Conservation (phyloP, 768 basidiomycete genomes). For the Suillus spraguei region DNA sequence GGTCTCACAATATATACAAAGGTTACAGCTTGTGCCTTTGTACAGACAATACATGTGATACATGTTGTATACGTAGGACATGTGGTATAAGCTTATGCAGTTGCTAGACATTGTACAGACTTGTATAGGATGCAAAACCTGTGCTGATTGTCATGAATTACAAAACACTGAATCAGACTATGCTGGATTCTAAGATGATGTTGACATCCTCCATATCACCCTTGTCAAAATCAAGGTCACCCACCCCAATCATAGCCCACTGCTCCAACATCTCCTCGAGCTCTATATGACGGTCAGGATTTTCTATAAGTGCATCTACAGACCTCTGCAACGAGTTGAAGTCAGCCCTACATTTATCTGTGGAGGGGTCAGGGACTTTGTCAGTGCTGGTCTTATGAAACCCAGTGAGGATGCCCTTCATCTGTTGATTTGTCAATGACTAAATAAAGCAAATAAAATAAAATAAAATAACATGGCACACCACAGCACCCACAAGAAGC, state of each 20-base stretch:
- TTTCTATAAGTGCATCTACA: neutral
- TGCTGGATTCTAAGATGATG: neutral
- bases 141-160: neutral
- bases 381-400: neutral
- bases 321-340: neutral
- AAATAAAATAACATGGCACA: no score
- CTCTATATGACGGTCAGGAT: neutral
- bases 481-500: no score
- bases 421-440: no score
- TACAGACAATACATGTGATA: no score
- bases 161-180: neutral
- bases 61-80: no score
- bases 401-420: no score
- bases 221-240: neutral
- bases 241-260: neutral
- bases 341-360: neutral
- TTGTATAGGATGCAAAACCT: neutral
- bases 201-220: conserved; percentile 1
- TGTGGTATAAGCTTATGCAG: no score
- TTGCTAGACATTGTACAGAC: neutral
- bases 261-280: neutral
- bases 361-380: neutral
- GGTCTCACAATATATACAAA: no score
- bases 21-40: no score
- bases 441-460: no score